These are phyloP conservation scores for Sugiyamaella japonica DNA, from an alignment of 1,139 yeast species.

Conservation along the genomic window DNA sequence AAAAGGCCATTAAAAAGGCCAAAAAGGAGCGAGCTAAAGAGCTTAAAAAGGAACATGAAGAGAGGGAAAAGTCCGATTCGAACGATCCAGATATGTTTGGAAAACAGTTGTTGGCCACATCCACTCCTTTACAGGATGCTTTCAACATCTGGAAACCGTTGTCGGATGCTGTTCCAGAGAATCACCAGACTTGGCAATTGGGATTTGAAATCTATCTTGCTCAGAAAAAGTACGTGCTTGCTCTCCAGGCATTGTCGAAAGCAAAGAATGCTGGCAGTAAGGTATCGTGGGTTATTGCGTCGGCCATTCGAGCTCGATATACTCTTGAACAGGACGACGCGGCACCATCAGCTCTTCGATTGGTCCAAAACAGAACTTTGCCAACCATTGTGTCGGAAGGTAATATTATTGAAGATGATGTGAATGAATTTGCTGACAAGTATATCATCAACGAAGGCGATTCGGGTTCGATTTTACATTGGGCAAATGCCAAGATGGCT, in stretches of 20 bases:
- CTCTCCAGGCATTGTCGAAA: slow-evolving; percentile 47
- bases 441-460: slow-evolving; percentile 24
- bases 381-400: slow-evolving; percentile 35
- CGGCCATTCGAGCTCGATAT: slow-evolving; percentile 33
- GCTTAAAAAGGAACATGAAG: slow-evolving; percentile 43
- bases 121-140: slow-evolving; percentile 45
- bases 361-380: slow-evolving; percentile 37
- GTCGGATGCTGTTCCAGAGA: slow-evolving; percentile 37
- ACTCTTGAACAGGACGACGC: slow-evolving; percentile 32
- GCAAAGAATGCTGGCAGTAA: slow-evolving; percentile 38
- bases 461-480: slow-evolving; percentile 20
- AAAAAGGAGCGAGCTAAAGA: slow-evolving; percentile 46
- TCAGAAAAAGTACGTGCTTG: slow-evolving; percentile 49
- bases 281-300: slow-evolving; percentile 33
- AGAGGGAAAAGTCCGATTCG: slow-evolving; percentile 40
- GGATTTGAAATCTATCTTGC: slow-evolving; percentile 48
- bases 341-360: slow-evolving; percentile 37
- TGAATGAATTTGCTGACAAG: slow-evolving; percentile 31
- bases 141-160: slow-evolving; percentile 41
- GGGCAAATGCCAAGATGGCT: slow-evolving; percentile 27
- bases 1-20: slow-evolving; percentile 41
- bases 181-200: slow-evolving; percentile 42
- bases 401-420: slow-evolving; percentile 30
- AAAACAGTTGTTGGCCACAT: slow-evolving; percentile 39
- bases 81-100: slow-evolving; percentile 51